A percentile compares a stretch with the other conserved stretches of the same genome.
These are phyloP conservation scores for Lyophyllum atratum DNA, from an alignment of 768 basidiomycete species.

Conservation along the genomic window DNA sequence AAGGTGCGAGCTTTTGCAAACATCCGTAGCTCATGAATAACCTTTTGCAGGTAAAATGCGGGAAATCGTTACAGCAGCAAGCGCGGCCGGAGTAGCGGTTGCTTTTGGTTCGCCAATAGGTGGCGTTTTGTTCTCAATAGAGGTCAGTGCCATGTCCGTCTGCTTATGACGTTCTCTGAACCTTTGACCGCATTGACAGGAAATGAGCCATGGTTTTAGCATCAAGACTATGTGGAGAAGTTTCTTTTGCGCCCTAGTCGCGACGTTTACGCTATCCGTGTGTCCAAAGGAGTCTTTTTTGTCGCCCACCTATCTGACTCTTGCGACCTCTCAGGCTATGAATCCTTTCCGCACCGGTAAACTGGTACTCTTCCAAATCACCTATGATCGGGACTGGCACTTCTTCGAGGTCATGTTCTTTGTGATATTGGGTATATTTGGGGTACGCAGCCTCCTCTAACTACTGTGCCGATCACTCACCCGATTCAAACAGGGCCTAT, in stretches of 20 bases:
- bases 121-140: slow-evolving; percentile 96
- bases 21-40: not conserved
- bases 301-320: slow-evolving; percentile 7
- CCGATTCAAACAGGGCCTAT: slow-evolving; percentile 73
- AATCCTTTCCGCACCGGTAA: slow-evolving; percentile 98
- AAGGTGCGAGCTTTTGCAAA: slow-evolving; percentile 55
- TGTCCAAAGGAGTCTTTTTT: slow-evolving; percentile 33
- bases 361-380: slow-evolving; percentile 96
- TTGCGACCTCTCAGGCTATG: slow-evolving; percentile 78
- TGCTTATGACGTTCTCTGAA: not conserved
- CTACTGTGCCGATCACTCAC: slow-evolving; percentile 11
- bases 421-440: slow-evolving; percentile 93
- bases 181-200: slow-evolving; percentile 47
- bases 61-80: slow-evolving; percentile 92
- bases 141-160: slow-evolving; percentile 47
- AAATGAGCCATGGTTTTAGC: slow-evolving; percentile 98
- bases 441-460: slow-evolving; percentile 52
- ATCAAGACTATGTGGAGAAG: slow-evolving; percentile 99
- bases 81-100: slow-evolving; percentile 97
- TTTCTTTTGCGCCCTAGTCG: slow-evolving; percentile 96
- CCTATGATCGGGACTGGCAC: slow-evolving; percentile 97
- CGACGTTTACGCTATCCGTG: slow-evolving; percentile 93
- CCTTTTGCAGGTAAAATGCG: slow-evolving; percentile 67
- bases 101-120: slow-evolving; percentile 99
- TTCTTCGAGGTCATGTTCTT: slow-evolving; percentile 99